phyloP scores from a whole-genome alignment of 805 yeast species.

The Candida sithepensis region DNA sequence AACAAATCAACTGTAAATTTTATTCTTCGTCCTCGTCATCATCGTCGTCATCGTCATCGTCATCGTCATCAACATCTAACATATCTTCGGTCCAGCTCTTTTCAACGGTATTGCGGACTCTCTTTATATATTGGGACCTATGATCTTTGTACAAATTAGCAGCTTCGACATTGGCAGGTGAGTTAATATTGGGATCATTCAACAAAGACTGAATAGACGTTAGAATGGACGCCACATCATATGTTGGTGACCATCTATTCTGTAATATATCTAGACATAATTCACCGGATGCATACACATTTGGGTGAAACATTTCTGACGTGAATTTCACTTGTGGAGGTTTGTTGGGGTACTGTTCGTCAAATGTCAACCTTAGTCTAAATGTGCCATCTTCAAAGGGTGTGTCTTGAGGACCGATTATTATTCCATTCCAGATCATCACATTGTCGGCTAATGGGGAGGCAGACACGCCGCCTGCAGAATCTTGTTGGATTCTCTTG shows the following conservation, averaged over 20 bases:
- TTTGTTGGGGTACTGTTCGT: slow-evolving; percentile 95
- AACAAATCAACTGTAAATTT: background rate
- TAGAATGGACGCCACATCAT: slow-evolving; percentile 91
- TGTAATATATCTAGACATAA: slow-evolving; percentile 93
- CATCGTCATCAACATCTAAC: slow-evolving; percentile 52
- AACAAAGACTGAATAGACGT: slow-evolving; percentile 89
- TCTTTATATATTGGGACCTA: slow-evolving; percentile 82
- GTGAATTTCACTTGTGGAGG: slow-evolving; percentile 92
- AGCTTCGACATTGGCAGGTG: slow-evolving; percentile 98
- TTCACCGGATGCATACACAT: slow-evolving; percentile 94
- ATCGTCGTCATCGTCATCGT: slow-evolving; percentile 31
- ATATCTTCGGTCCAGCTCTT: slow-evolving; percentile 87
- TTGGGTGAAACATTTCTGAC: slow-evolving; percentile 96
- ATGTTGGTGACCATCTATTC: slow-evolving; percentile 98
- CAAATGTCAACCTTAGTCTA: slow-evolving; percentile 79
- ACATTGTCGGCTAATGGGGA: slow-evolving; percentile 96
- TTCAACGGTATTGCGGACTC: slow-evolving; percentile 94
- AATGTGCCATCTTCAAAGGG: slow-evolving; percentile 99
- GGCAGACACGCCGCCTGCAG: slow-evolving; percentile 97
- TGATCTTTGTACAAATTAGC: slow-evolving; percentile 95
- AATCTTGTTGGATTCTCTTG: slow-evolving; percentile 96
- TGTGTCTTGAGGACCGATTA: slow-evolving; percentile 95
- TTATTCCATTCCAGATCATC: slow-evolving; percentile 97
- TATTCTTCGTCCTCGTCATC: slow-evolving; percentile 24
- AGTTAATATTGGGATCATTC: slow-evolving; percentile 93